Conservation (phyloP, 371 early-diverging fungal species). For the Mortierella sp. region DNA sequence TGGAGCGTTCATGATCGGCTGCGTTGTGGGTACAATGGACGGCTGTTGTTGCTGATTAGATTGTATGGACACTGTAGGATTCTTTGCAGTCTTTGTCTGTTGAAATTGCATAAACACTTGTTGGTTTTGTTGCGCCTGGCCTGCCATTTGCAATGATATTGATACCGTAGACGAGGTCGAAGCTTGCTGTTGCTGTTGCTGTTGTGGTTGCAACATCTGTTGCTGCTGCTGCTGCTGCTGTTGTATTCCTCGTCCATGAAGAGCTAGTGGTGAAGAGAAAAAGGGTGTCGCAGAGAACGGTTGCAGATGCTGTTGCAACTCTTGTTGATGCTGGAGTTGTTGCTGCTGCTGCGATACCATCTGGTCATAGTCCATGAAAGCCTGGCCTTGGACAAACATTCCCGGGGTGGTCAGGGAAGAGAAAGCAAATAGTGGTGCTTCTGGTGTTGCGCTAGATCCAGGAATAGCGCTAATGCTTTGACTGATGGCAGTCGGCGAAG, state of each 20-base stretch:
- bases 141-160: neutral
- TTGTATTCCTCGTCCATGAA: constrained; percentile 19
- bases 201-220: constrained; percentile 4
- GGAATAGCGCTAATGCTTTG: neutral
- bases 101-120: neutral
- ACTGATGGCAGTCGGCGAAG: neutral
- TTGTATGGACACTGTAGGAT: neutral
- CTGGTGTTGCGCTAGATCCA: neutral
- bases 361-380: constrained; percentile 8
- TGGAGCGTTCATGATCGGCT: too few relatives aligned
- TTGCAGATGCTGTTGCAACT: constrained; percentile 6
- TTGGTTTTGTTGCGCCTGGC: constrained; percentile 8
- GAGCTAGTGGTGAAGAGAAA: constrained; percentile 40
- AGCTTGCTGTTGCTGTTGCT: constrained; percentile 21
- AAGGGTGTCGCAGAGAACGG: constrained; percentile 31
- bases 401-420: constrained; percentile 48
- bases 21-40: too few relatives aligned
- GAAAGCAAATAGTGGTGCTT: constrained; percentile 30
- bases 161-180: too few relatives aligned
- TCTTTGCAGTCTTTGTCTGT: neutral
- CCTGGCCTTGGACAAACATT: constrained; percentile 14
- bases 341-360: constrained; percentile 6
- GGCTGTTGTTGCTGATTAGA: too few relatives aligned
- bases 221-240: constrained; percentile 13
- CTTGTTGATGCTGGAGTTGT: constrained; percentile 5